Base-by-base conservation (phyloP, 2,329 filamentous ascomycete species). In the Sporothrix luriei region DNA sequence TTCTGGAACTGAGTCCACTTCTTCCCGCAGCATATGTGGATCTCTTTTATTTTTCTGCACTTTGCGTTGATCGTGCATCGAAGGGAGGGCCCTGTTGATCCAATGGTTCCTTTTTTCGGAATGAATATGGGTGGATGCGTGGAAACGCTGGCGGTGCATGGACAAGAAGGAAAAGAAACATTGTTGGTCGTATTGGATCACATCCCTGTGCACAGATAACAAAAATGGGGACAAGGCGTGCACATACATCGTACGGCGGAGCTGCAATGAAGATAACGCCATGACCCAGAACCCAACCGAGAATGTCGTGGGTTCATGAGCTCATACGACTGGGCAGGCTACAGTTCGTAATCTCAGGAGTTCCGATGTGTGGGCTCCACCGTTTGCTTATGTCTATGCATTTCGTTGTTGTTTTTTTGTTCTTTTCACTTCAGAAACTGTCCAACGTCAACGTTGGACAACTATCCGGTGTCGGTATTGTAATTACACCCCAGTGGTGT, bases 271-370 rank as follows among this genome's bases (percentile, higher is more conserved):
- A 1, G 65, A 67, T 57, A 57, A 67, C 65, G 51, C 51, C 21
- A 46, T 46, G 38, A 33, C 29, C 19, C 14, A 52, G 26, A 9
- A 33, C 24, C 59, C n/a, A 48, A 48, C 49, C 40, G 24, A 11
- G 43, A 4, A 19, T 4, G 52, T 33, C 68, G 68, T 69, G 62
- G 40, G 52, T 66, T 66, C 68, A 69, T 69, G 68, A 69, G 68
- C 62, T 69, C 62, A 69, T 69, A 66, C 68, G 5, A 69, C 61
- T 69, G 68, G 68, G 14, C 21, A 21, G 26, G 19, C 40, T 33
- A 48, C 49, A 38, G 14, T 21, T 11, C 24, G 21, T 6, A 5
- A 29, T 29, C 33, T 33, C 26, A 61, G 11, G n/a, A 10, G 21
- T 48, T 49, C n/a, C 57, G 38, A 26, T 16, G 57, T 46, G 21